Evolutionary conservation across 768 basidiomycete species (phyloP), one percentile per base, ranked within the genome.

Genomic region (Lactarius psammicola): DNA sequence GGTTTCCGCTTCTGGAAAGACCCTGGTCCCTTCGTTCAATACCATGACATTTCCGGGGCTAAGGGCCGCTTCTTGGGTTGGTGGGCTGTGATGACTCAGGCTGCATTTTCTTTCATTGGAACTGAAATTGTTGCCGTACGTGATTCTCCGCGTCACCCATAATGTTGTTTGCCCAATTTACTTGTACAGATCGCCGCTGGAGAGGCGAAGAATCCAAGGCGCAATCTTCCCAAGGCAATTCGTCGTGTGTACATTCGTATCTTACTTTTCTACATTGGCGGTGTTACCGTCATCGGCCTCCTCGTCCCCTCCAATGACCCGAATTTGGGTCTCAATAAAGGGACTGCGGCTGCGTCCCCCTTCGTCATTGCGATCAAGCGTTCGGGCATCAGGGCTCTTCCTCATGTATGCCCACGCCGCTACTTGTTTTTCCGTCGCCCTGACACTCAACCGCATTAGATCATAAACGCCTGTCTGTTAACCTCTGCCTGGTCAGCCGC

Each of bases 401-500:
- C 86, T 4, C 79, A 78, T 46, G 82, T 79, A 65, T 23, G 78
- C 4, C 8, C n/a, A 17, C 20, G 18, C 36, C 13, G 7, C 30
- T 15, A 36, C 42, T 10, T 28, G 42, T 3, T 17, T 38, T 8
- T 20, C 15, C 40, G 28, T 57, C n/a, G n/a, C 31, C 3, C 18
- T 46, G 60, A 51, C 34, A 6, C 8, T 33, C n/a, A 5, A 23
- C 26, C 7, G 17, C n/a, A 20, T 7, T 46, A 74, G 73, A 66
- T 76, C 36, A 76, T 75, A 65, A 76, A 76, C 49, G 75, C 74
- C 0, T 70, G 69, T 31, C 64, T 73, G 18, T 65, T 75, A 49
- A 73, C 75, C 40, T 92, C 93, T 2, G 94, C 95, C 4, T 94
- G 91, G 88, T 96, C 94, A 28, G 94, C 95, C 40, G 92, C 90